Percentiles rank a stretch among this genome's conserved stretches.
Conservation (phyloP, 495 filamentous ascomycete species). For the Xylaria flabelliformis region DNA sequence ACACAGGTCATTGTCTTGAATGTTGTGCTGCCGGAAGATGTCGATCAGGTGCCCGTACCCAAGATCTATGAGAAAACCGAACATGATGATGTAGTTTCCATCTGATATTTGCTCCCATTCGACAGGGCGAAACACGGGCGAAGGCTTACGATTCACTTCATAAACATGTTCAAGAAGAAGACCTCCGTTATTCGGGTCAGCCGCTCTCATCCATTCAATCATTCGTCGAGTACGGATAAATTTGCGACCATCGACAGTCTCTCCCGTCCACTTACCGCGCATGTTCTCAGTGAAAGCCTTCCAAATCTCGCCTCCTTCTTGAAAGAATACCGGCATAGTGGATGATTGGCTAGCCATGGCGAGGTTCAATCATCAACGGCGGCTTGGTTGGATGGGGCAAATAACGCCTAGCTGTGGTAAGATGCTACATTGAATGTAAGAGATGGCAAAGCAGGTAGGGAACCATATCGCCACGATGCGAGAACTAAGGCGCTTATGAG, state of each 20-base stretch:
- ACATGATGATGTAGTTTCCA: not conserved
- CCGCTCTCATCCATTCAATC: not conserved
- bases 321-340: not conserved
- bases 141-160: not conserved
- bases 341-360: not conserved
- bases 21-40: not conserved
- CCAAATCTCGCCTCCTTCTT: not conserved
- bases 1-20: not conserved
- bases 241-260: not conserved
- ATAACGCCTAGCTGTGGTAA: not conserved
- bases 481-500: not conserved
- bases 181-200: not conserved
- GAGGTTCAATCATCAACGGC: not conserved
- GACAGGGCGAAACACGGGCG: not conserved
- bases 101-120: not conserved
- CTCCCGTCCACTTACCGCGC: not conserved
- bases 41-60: not conserved
- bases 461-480: not conserved
- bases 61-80: not conserved
- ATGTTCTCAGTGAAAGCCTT: not conserved
- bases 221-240: not conserved
- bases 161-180: slow-evolving; percentile 6
- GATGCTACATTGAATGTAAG: not conserved
- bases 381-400: not conserved
- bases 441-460: not conserved